Conservation (phyloP, 2,329 filamentous ascomycete species). For the Orbilia ellipsospora region DNA sequence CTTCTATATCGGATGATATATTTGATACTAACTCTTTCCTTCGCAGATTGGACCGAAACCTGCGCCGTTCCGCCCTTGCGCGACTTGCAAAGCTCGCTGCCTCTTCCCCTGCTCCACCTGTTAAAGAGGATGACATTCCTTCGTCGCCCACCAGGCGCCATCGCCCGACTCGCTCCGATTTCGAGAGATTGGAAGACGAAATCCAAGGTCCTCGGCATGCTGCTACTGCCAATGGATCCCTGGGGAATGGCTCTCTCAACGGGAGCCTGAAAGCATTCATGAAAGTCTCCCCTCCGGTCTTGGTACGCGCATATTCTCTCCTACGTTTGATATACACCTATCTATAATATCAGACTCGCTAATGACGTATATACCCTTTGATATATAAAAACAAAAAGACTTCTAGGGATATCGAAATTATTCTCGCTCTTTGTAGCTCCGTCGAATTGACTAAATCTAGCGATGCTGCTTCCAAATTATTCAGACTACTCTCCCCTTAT, state of each 20-base stretch:
- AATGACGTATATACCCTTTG: not conserved
- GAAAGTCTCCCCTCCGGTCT: conserved; percentile 22
- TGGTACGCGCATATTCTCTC: conserved; percentile 21
- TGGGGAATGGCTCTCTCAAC: conserved; percentile 24
- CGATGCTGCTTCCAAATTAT: conserved; percentile 80
- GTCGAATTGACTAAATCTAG: conserved; percentile 77
- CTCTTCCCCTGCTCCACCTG: conserved; percentile 39
- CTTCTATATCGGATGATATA: not conserved
- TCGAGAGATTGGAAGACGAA: conserved; percentile 48
- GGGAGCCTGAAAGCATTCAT: conserved; percentile 25
- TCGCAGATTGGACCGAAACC: conserved; percentile 41
- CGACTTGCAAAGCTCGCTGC: conserved; percentile 50
- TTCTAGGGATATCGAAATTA: conserved; percentile 88
- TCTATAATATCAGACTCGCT: too few species aligned
- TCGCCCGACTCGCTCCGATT: conserved; percentile 32
- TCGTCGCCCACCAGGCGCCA: conserved; percentile 47
- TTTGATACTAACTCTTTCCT: not conserved
- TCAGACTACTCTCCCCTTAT: conserved; percentile 83
- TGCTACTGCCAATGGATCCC: conserved; percentile 1
- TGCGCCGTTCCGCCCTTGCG: conserved; percentile 47
- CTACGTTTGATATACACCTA: not conserved
- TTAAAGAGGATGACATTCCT: conserved; percentile 31
- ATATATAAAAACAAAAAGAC: conserved; percentile 67
- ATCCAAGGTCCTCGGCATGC: conserved; percentile 24
- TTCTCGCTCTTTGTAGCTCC: conserved; percentile 90